These are phyloP conservation scores for Euclidium syriacum DNA, from an alignment of 345 rosid species.

Conservation along the genomic window DNA sequence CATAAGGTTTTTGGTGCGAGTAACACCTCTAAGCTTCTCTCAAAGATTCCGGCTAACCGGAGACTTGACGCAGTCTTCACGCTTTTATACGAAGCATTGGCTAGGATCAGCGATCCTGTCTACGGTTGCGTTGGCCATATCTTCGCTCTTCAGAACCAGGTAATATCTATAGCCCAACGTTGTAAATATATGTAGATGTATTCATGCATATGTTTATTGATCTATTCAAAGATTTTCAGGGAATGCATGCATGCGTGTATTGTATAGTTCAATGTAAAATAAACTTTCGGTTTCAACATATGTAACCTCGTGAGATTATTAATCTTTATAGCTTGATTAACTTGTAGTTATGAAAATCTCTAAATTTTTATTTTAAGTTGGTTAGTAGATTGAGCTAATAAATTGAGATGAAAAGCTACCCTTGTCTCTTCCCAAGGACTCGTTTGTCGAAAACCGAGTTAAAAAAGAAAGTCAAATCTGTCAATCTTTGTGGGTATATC, in stretches of 20 bases:
- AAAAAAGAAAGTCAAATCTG: constrained; percentile 12
- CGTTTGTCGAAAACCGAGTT: constrained; percentile 2
- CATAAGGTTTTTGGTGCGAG: constrained; percentile 90
- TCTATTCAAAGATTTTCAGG: neutral
- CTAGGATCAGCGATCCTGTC: constrained; percentile 77
- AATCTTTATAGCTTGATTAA: neutral
- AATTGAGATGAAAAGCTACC: neutral
- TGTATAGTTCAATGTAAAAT: neutral
- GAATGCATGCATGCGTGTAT: constrained; percentile 12
- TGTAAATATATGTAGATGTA: neutral
- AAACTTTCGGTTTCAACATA: neutral
- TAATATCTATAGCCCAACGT: neutral
- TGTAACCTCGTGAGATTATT: neutral
- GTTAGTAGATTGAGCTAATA: neutral
- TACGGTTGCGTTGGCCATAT: constrained; percentile 77
- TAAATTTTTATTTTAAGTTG: neutral
- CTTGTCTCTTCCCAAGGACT: constrained; percentile 19
- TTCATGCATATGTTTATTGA: neutral
- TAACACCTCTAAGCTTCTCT: constrained; percentile 76
- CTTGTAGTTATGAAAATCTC: neutral
- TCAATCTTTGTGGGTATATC: neutral
- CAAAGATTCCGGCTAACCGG: constrained; percentile 45
- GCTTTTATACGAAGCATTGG: constrained; percentile 76
- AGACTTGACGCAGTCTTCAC: constrained; percentile 70
- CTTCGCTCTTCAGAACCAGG: constrained; percentile 84